A percentile compares a stretch with the other conserved stretches of the same genome.
Evolutionary conservation across 2,329 filamentous ascomycete genomes (phyloP).

Genomic region (Sclerotinia sclerotiorum): DNA sequence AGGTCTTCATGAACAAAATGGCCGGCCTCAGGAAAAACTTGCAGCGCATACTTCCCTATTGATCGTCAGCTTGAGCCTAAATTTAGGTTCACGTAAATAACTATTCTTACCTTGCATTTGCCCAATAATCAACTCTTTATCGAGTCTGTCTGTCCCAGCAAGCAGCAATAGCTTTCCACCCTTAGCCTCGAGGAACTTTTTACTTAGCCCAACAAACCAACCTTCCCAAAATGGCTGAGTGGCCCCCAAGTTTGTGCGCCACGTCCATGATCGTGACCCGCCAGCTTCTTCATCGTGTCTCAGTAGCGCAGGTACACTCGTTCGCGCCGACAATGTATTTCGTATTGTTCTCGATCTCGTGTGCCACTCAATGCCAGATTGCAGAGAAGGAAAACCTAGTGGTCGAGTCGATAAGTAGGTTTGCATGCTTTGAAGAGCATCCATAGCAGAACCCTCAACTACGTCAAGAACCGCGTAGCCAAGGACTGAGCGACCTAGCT

Average conservation of each 20-base stretch:
- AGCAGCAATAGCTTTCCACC: constrained; percentile 84
- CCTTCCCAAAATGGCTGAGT: constrained; percentile 92
- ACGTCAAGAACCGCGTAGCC: constrained; percentile 92
- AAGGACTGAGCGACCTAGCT: constrained; percentile 66
- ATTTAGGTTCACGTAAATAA: not conserved
- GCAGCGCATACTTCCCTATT: constrained; percentile 85
- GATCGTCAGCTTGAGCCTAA: constrained; percentile 22
- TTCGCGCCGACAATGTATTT: constrained; percentile 77
- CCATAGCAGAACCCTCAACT: constrained; percentile 93
- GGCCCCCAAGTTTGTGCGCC: constrained; percentile 79
- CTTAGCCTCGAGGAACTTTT: constrained; percentile 78
- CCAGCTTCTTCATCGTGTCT: constrained; percentile 46
- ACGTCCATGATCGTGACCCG: constrained; percentile 58
- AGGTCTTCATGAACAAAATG: constrained; percentile 97
- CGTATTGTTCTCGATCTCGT: constrained; percentile 83
- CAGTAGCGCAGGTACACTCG: constrained; percentile 81
- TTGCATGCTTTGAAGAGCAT: constrained; percentile 92
- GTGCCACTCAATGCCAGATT: constrained; percentile 91
- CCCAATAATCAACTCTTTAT: constrained; percentile 90
- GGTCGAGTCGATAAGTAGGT: constrained; percentile 84
- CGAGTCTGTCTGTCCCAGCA: constrained; percentile 84
- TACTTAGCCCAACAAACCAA: constrained; percentile 87
- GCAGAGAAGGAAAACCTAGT: constrained; percentile 70
- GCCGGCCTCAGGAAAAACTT: constrained; percentile 91
- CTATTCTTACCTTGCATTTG: constrained; percentile 81